Base-by-base conservation (phyloP, 805 yeast genomes). In the Yarrowia sp. region DNA sequence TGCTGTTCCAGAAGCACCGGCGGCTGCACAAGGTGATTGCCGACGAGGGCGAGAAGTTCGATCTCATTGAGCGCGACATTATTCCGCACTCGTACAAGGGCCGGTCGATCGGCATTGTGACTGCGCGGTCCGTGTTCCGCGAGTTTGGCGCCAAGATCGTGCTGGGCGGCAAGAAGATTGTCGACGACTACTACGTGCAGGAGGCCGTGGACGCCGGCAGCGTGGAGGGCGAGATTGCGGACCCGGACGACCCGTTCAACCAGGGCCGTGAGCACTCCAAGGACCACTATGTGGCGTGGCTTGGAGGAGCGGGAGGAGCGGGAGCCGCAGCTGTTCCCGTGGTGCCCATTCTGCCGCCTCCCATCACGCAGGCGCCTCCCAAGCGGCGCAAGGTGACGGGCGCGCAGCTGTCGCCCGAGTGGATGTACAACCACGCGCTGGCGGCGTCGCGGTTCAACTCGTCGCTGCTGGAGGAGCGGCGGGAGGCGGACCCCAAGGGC, bases 71-170 rank as follows among this genome's bases (percentile, higher is more conserved):
- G 50, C 84, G 96, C 43, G 91, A 89, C 33, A 81, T 91, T 49
- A 85, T 95, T 71, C 97, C 98, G 1, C 89, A 88, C 71, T 90
- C 97, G 2, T 94, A 92, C 78, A 92, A 92, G 78, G 95, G 96
- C 56, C 84, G 98, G 72, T 85, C 92, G 0, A 93, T 95, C 42
- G 93, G 95, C 69, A 80, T 94, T 47, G 96, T 95, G 7, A 88
- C 98, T 7, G 98, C 99, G 0, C 85, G 96, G 68, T 88, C 96
- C 15, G 87, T 92, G 1, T 95, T 85, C 79, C 84, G 92, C 71
- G 98, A 93, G 78, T 94, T 95, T 81, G 99, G 99, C 5, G 90
- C 97, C 30, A 86, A 86, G 70, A 86, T 93, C 63, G 81, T 95
- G 44, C 84, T 86, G 20, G 89, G 91, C 66, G 99, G 99, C 50